Base-by-base conservation (phyloP, 495 filamentous ascomycete genomes). In the Aspergillus conjunctus region DNA sequence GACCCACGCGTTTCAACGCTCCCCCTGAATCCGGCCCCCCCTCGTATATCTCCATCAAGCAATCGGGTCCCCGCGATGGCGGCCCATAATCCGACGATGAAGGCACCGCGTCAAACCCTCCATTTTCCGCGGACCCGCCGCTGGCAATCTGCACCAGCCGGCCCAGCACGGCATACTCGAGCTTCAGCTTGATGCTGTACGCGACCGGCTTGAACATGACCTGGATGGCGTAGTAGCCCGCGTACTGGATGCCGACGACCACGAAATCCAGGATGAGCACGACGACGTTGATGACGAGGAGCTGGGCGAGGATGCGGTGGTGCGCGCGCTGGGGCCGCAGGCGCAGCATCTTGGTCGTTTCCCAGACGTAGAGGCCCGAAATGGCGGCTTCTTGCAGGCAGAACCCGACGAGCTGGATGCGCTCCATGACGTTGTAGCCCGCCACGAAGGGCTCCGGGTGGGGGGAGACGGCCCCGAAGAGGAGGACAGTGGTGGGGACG, bases 291-390 rank as follows among this genome's bases (percentile, higher is more conserved):
- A 80, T 75, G 31, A 71, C 59, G 22, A 85, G 67, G 1, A 85
- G 70, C 43, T 86, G 74, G 11, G 51, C 51, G 17, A 78, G 74
- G 54, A 85, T 75, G 0, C 67, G 54, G 49, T 68, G 50, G 2
- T 70, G 58, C 9, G 59, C 68, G 18, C 66, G 60, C 20, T 72
- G 66, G 0, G 74, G 63, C 5, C 72, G 51, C 18, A 77, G 71
- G 22, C 73, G 72, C 0, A 85, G 71, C 15, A 84, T 62, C 45
- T 69, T 77, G 7, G 69, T 67, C 4, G 79, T 82, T 56, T 81
- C 80, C 71, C 72, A 81, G 8, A 87, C 72, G 59, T 86, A 88
- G 3, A 86, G 64, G 1, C 77, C 77, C 1, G 85, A 86, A 20
- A 87, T 78, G 21, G 82, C 68, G 34, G 79, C 59, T 65, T 87